Percentiles rank a stretch among this genome's conserved stretches.
phyloP scores from a whole-genome alignment of 208 protist species.

The Acanthamoeba castellanii region DNA sequence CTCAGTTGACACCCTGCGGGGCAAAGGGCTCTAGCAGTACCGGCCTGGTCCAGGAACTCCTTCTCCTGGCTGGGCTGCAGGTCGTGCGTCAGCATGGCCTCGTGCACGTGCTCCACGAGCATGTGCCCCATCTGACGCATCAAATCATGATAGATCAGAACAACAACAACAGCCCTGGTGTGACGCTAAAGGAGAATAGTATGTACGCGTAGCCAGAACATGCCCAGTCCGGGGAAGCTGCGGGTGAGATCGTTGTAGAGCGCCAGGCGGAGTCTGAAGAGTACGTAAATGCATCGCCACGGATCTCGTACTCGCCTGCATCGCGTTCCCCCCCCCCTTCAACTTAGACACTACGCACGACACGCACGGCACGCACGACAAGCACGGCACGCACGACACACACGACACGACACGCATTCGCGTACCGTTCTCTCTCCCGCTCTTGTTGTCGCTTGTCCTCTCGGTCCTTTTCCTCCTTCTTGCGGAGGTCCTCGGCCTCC shows the following conservation, averaged over 20 bases:
- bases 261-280: constrained; percentile 25
- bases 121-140: background rate
- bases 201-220: constrained; percentile 53
- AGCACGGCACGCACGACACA: background rate
- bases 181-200: no score
- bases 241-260: constrained; percentile 56
- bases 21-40: background rate
- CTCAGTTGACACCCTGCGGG: no score
- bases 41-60: background rate
- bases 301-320: constrained; percentile 15
- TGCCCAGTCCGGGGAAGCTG: constrained; percentile 31
- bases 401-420: background rate
- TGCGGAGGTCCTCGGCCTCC: background rate
- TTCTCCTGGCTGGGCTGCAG: constrained; percentile 1
- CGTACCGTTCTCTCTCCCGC: constrained; percentile 27
- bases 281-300: constrained; percentile 57
- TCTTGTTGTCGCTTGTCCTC: constrained; percentile 41
- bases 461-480: constrained; percentile 27
- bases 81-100: constrained; percentile 30
- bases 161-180: background rate
- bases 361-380: background rate
- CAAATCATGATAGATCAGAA: background rate
- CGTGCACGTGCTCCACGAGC: background rate
- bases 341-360: background rate
- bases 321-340: background rate